phyloP scores from a whole-genome alignment of 257 asterid genomes.

The Mentha longifolia region DNA sequence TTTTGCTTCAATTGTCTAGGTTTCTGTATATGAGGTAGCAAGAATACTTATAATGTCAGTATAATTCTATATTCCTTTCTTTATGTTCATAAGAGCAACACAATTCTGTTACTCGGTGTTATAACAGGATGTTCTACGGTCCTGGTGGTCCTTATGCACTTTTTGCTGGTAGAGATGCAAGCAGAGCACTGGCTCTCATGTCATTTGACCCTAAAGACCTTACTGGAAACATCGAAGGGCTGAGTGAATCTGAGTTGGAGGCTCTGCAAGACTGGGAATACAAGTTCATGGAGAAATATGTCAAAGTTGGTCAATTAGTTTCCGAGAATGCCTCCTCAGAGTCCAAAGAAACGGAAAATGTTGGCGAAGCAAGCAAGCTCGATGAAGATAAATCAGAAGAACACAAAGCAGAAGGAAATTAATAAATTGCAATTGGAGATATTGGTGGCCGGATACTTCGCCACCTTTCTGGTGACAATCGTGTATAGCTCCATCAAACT shows the following conservation, averaged over 20 bases:
- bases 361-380: constrained; percentile 32
- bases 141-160: constrained; percentile 92
- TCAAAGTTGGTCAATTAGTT: constrained; percentile 78
- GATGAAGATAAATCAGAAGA: constrained; percentile 37
- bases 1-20: background rate
- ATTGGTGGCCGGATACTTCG: background rate
- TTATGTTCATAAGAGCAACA: constrained; percentile 3
- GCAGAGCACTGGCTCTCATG: constrained; percentile 92
- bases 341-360: constrained; percentile 33
- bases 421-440: constrained; percentile 34
- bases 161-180: constrained; percentile 95
- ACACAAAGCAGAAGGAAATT: constrained; percentile 26
- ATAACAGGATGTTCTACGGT: constrained; percentile 93
- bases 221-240: constrained; percentile 74
- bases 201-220: constrained; percentile 83
- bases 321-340: constrained; percentile 31
- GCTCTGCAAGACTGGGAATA: constrained; percentile 88
- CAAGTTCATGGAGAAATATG: constrained; percentile 87
- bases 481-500: constrained; percentile 10
- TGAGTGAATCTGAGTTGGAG: constrained; percentile 69
- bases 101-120: constrained; percentile 8
- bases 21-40: background rate
- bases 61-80: background rate
- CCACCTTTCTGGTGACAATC: background rate
- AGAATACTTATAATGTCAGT: background rate